phyloP scores from a whole-genome alignment of 305 asterid genomes.

The Petunia hybrid region DNA sequence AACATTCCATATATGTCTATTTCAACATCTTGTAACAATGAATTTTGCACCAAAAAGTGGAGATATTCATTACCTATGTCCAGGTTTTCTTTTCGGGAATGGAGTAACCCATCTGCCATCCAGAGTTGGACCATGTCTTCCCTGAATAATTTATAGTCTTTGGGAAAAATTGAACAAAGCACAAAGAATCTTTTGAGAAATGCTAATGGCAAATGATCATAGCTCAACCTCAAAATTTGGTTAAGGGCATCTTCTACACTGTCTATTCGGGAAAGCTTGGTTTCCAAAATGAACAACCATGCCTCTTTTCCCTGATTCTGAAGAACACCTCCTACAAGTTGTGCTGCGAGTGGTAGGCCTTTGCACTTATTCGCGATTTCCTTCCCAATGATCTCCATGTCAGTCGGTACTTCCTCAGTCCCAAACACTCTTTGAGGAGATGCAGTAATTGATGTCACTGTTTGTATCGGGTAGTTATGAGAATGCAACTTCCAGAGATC shows the following conservation, averaged over 20 bases:
- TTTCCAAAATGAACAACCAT: too few relatives aligned
- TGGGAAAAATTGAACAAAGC: conserved; percentile 30
- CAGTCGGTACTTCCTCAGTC: too few relatives aligned
- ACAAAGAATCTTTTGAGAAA: conserved; percentile 32
- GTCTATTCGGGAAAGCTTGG: too few relatives aligned
- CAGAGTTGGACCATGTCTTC: conserved; percentile 30
- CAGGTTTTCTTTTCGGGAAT: not conserved
- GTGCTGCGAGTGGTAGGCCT: too few relatives aligned
- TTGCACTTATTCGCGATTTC: too few relatives aligned
- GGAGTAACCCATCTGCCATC: conserved; percentile 36
- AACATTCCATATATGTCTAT: not conserved
- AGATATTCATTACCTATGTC: conserved; percentile 28
- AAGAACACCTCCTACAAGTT: too few relatives aligned
- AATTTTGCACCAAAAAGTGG: conserved; percentile 1
- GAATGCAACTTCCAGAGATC: not conserved
- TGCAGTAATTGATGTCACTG: too few relatives aligned
- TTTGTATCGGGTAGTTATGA: not conserved
- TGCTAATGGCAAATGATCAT: conserved; percentile 27
- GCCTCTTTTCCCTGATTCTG: too few relatives aligned
- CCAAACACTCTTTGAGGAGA: too few relatives aligned
- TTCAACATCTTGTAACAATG: conserved; percentile 21
- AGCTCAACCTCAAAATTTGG: conserved; percentile 9
- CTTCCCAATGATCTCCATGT: too few relatives aligned
- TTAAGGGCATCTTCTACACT: not conserved
- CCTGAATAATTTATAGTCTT: not conserved